Base-by-base conservation (phyloP, 176 grass and related monocot species). In the Avena eriantha region DNA sequence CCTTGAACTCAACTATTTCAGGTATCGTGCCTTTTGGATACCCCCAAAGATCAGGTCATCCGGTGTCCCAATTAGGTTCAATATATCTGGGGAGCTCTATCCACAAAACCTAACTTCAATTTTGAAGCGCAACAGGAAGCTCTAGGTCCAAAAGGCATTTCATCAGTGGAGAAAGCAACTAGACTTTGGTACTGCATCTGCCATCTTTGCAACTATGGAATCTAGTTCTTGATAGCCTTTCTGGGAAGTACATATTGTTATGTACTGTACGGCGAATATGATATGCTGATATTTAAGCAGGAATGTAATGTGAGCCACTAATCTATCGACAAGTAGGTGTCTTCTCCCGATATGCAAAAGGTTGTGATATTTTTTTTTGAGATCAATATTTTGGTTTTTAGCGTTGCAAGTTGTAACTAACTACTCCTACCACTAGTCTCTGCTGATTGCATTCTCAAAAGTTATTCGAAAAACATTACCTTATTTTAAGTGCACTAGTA, bases 31-130 rank as follows among this genome's bases (percentile, higher is more conserved):
- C 64, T 56, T 34, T 3, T 83, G 80, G 11, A 68, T 56, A 5
- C 48, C 66, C 57, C 46, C 9, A 83, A 83, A 74, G 14, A 67
- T 66, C 65, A 57, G 69, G 75, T 17, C 74, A 80, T 26, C 47
- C 10, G 39, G 47, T 80, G 47, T 5, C 54, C 16, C 80, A 80
- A 87, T 80, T 55, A 65, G 39, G 23, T 26, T 77, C 63, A 82
- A 9, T 47, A 8, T 34, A 57, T 73, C 31, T 46, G 5, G n/a
- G 7, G 5, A 81, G n/a, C 43, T 78, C 64, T 79, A 87, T 90
- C 80, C 36, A 67, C 47, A 87, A 48, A 87, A 87, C 67, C 75
- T 68, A 90, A 90, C 85, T 58, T 76, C 56, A 26, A 3, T 51
- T 81, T 69, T 24, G n/a, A 69, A 41, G 43, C 26, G 9, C 18